Percentiles rank a stretch among this genome's conserved stretches.
phyloP scores from a whole-genome alignment of 352 stramenopile species.

The Phytophthora multivora region DNA sequence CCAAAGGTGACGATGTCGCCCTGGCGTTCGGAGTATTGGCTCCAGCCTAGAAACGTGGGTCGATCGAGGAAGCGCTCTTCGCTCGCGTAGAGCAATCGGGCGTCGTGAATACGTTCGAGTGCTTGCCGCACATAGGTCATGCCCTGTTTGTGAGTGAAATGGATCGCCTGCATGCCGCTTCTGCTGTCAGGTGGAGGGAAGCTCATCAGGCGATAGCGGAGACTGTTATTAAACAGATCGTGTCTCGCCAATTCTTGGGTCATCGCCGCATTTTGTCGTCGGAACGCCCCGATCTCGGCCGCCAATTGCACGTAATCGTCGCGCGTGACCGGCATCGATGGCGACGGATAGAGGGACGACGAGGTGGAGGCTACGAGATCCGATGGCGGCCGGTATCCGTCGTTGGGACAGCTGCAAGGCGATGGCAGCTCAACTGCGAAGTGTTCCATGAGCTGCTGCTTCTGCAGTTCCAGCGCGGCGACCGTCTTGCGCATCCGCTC shows the following conservation, averaged over 20 bases:
- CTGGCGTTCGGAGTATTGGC: conserved; percentile 29
- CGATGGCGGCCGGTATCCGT: not conserved
- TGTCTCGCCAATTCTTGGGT: conserved; percentile 30
- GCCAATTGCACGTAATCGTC: conserved; percentile 41
- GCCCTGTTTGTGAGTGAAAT: conserved; percentile 29
- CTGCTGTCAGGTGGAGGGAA: conserved; percentile 9
- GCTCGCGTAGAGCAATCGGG: conserved; percentile 24
- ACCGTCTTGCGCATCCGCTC: conserved; percentile 12
- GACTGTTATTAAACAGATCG: conserved; percentile 51
- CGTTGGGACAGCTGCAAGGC: not conserved
- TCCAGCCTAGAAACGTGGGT: conserved; percentile 53
- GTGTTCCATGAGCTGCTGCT: conserved; percentile 33
- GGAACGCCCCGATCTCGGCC: conserved; percentile 41
- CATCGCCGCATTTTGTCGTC: conserved; percentile 42
- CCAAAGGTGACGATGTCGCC: conserved; percentile 38
- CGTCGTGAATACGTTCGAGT: conserved; percentile 20
- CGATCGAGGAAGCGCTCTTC: conserved; percentile 21
- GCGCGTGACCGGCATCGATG: conserved; percentile 6
- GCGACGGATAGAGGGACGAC: not conserved
- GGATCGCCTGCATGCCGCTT: conserved; percentile 8
- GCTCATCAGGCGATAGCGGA: conserved; percentile 42
- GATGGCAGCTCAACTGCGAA: not conserved
- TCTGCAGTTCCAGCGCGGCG: conserved; percentile 15
- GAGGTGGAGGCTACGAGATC: not conserved
- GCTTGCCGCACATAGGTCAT: conserved; percentile 17